These are phyloP conservation scores for Neopestalotiopsis clavispora DNA, from an alignment of 2,329 filamentous ascomycete genomes.

Conservation along the genomic window DNA sequence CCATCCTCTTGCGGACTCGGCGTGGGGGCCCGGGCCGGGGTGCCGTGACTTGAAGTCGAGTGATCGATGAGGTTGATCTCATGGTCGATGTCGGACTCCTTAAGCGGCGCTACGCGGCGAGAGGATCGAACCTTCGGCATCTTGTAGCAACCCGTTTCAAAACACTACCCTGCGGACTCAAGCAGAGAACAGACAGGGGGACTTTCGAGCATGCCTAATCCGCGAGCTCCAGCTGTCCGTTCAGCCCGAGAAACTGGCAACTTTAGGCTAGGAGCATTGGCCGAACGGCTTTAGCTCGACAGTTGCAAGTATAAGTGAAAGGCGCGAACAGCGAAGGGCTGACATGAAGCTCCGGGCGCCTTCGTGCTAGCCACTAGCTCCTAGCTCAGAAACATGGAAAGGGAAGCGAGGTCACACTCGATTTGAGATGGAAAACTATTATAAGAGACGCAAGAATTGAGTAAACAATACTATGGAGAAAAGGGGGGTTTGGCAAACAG, in stretches of 20 bases:
- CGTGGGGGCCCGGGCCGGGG: constrained; percentile 20
- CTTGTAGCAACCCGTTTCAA: constrained; percentile 25
- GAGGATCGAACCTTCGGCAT: constrained; percentile 52
- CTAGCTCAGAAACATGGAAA: background rate
- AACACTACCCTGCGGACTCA: constrained; percentile 30
- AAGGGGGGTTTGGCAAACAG: background rate
- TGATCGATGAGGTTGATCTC: constrained; percentile 72
- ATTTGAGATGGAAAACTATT: background rate
- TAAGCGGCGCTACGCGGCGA: constrained; percentile 59
- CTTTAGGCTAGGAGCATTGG: background rate
- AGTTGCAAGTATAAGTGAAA: background rate
- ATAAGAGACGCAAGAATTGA: background rate
- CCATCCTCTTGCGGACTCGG: constrained; percentile 18
- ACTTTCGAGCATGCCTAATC: background rate
- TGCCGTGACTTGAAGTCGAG: constrained; percentile 29
- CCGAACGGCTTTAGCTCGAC: background rate
- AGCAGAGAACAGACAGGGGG: constrained; percentile 6
- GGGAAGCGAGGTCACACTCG: background rate
- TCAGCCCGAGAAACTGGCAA: background rate
- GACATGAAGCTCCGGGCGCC: background rate
- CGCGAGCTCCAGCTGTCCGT: background rate
- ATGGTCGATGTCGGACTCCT: constrained; percentile 70
- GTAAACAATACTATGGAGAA: background rate
- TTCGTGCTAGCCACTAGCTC: background rate
- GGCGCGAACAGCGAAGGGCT: background rate